phyloP scores from a whole-genome alignment of 139 green algal species.

The Chlamydomonas applanata region DNA sequence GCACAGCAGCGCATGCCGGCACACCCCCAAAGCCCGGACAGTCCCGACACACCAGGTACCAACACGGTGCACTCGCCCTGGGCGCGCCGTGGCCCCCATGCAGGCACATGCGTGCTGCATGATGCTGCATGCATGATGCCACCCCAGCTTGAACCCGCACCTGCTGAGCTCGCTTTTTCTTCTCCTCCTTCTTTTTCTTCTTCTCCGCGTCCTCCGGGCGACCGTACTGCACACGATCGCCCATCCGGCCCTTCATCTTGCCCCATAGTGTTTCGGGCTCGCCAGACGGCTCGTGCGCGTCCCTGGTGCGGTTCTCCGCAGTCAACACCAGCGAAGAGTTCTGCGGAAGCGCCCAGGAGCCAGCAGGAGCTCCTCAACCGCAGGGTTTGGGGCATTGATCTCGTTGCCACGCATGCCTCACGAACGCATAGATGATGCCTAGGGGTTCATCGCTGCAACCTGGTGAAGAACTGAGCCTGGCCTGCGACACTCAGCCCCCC shows the following conservation, averaged over 20 bases:
- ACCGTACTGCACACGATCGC: constrained; percentile 74
- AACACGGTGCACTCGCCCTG: too few relatives aligned
- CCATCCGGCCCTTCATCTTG: constrained; percentile 83
- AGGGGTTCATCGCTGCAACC: not conserved
- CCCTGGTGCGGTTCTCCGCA: constrained; percentile 78
- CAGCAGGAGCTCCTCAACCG: not conserved
- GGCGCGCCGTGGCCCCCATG: too few relatives aligned
- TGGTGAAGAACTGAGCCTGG: not conserved
- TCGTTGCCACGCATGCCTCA: not conserved
- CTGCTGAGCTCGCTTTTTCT: constrained; percentile 53
- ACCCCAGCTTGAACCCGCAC: not conserved
- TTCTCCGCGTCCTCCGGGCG: constrained; percentile 68
- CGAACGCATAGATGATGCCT: not conserved
- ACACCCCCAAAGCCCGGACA: too few relatives aligned
- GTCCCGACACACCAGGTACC: too few relatives aligned
- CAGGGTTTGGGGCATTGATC: not conserved
- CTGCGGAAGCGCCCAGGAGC: constrained; percentile 36
- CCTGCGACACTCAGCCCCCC: not conserved
- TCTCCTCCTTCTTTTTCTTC: constrained; percentile 66
- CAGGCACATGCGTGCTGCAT: too few relatives aligned
- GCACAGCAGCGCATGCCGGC: too few relatives aligned
- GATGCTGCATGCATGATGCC: too few relatives aligned
- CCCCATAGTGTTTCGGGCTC: constrained; percentile 86
- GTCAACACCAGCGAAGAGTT: constrained; percentile 97
- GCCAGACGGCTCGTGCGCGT: constrained; percentile 84